phyloP scores from a whole-genome alignment of 495 filamentous ascomycete genomes.

The Neurospora sp. region DNA sequence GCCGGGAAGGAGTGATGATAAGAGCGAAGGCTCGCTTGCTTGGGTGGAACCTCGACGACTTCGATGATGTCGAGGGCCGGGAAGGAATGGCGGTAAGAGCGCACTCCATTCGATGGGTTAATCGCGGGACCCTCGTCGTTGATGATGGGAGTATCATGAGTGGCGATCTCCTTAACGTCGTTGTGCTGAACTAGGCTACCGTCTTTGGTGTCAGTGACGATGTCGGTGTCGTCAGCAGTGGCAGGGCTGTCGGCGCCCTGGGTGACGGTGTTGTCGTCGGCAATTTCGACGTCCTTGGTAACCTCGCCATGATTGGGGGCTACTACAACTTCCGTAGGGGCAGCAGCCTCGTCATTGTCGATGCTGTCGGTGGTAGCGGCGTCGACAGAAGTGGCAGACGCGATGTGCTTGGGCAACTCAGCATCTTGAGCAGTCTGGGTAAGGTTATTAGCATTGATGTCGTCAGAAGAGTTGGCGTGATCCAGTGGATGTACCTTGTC shows the following conservation, averaged over 20 bases:
- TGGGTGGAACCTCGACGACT: background rate
- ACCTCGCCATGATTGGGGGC: background rate
- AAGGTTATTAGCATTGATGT: background rate
- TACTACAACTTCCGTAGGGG: rapidly evolving
- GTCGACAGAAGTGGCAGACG: background rate
- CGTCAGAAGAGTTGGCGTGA: background rate
- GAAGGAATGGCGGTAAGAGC: background rate
- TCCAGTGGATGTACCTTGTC: background rate
- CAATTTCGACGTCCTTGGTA: background rate
- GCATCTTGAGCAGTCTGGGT: background rate
- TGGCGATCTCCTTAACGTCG: too few relatives aligned
- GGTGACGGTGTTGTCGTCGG: background rate
- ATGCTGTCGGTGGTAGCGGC: background rate
- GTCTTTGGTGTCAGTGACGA: background rate
- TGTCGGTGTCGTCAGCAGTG: background rate
- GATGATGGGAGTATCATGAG: rapidly evolving
- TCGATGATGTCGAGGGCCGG: background rate
- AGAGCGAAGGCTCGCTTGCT: background rate
- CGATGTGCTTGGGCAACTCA: background rate
- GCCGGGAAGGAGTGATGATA: background rate
- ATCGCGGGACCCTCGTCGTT: background rate
- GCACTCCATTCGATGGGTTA: background rate
- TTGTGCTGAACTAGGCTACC: too few relatives aligned
- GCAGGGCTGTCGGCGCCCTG: background rate
- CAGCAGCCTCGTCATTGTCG: background rate